Evolutionary conservation across 306 rosid genomes (phyloP).

Genomic region (Dryas octopetala): DNA sequence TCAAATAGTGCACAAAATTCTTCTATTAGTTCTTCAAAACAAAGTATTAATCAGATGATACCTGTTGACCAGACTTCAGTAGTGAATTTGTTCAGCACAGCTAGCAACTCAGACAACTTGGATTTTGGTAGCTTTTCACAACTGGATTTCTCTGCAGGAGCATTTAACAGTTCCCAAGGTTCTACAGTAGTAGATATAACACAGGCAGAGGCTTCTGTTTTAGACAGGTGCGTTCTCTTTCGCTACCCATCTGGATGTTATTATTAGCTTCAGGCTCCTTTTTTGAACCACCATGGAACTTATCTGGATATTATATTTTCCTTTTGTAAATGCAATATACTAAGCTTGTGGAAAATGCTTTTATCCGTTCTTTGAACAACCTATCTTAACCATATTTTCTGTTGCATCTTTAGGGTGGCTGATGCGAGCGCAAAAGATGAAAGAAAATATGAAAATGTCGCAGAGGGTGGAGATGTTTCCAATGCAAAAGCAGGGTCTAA

Average conservation of each 20-base stretch:
- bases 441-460: conserved; percentile 23
- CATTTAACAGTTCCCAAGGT: conserved; percentile 35
- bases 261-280: conserved; percentile 12
- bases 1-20: conserved; percentile 41
- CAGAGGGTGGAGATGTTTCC: conserved; percentile 30
- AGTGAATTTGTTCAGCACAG: conserved; percentile 38
- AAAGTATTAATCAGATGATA: conserved; percentile 25
- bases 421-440: conserved; percentile 28
- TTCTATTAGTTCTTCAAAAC: conserved; percentile 39
- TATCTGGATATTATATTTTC: background rate
- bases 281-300: conserved; percentile 11
- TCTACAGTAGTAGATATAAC: conserved; percentile 32
- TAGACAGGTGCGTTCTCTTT: conserved; percentile 52
- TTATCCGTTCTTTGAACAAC: background rate
- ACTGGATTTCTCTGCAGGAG: conserved; percentile 46
- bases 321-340: background rate
- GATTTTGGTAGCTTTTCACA: conserved; percentile 45
- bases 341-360: background rate
- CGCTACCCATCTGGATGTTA: conserved; percentile 14
- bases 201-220: conserved; percentile 39
- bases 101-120: conserved; percentile 37
- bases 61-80: conserved; percentile 45
- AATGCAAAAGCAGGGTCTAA: conserved; percentile 39
- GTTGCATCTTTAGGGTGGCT: conserved; percentile 51
- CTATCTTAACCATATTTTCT: conserved; percentile 6